Evolutionary conservation across 768 basidiomycete genomes (phyloP).

Genomic region (Mycena belliarum): DNA sequence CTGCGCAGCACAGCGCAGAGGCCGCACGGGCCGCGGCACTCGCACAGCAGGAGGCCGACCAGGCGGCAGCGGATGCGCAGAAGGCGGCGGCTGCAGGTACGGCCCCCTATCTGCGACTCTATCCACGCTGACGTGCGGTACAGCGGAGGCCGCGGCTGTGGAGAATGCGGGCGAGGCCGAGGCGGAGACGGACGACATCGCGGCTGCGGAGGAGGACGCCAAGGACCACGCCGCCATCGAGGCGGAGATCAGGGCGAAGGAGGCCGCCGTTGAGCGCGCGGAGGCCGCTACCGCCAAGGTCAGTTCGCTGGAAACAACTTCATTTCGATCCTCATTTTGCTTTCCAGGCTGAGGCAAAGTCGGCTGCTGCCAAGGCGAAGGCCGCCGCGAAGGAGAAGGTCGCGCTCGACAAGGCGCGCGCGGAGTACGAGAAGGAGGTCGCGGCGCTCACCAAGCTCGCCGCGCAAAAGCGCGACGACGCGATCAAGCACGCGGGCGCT

Average conservation of each 20-base stretch:
- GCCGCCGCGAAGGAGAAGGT: slow-evolving; percentile 5
- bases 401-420: slow-evolving; percentile 8
- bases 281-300: slow-evolving; percentile 12
- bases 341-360: slow-evolving; percentile 11
- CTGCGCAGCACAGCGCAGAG: too few species aligned
- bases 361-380: slow-evolving; percentile 12
- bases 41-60: background rate
- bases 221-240: slow-evolving; percentile 8
- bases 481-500: slow-evolving; percentile 11
- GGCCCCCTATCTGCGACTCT: background rate
- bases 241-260: slow-evolving; percentile 17
- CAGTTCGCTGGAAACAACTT: background rate
- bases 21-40: background rate
- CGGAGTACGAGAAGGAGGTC: slow-evolving; percentile 15
- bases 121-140: too few species aligned
- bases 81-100: background rate
- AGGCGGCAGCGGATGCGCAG: background rate
- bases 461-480: slow-evolving; percentile 15
- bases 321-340: background rate
- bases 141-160: background rate
- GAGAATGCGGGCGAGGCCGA: background rate
- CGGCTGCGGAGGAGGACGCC: background rate
- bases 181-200: background rate
- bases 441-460: slow-evolving; percentile 12
- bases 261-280: slow-evolving; percentile 1